Conservation (phyloP, 148 eudicot species). For the Rhododendron simsii region DNA sequence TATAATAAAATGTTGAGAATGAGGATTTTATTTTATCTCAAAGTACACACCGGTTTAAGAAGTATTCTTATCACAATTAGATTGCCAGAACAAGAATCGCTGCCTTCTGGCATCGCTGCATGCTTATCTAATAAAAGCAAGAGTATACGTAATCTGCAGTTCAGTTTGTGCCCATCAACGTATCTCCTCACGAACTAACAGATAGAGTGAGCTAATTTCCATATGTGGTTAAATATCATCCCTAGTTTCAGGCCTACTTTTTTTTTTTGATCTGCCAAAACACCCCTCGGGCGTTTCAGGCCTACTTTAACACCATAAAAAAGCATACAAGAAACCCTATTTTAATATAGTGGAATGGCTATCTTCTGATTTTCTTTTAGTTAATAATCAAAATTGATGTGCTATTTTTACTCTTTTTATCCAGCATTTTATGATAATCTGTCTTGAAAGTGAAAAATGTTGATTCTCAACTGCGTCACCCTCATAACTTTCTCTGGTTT, state of each 20-base stretch:
- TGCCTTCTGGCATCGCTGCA: not conserved
- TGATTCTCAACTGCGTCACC: not conserved
- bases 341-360: not conserved
- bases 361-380: not conserved
- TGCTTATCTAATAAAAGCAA: not conserved
- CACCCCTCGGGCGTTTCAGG: no score
- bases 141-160: no score
- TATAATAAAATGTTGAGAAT: not conserved
- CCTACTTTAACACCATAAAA: not conserved
- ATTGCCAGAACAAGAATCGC: not conserved
- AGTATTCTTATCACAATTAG: not conserved
- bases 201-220: no score
- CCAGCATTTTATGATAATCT: not conserved
- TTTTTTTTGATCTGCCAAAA: no score
- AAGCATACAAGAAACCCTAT: not conserved
- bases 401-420: not conserved
- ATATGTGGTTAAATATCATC: not conserved
- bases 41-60: not conserved
- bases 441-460: not conserved
- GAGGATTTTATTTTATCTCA: not conserved
- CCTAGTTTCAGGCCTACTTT: not conserved
- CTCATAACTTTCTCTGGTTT: constrained; percentile 13
- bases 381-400: not conserved
- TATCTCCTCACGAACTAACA: no score
- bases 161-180: not conserved